phyloP scores from a whole-genome alignment of 768 basidiomycete species.

The Termitomyces sp. region DNA sequence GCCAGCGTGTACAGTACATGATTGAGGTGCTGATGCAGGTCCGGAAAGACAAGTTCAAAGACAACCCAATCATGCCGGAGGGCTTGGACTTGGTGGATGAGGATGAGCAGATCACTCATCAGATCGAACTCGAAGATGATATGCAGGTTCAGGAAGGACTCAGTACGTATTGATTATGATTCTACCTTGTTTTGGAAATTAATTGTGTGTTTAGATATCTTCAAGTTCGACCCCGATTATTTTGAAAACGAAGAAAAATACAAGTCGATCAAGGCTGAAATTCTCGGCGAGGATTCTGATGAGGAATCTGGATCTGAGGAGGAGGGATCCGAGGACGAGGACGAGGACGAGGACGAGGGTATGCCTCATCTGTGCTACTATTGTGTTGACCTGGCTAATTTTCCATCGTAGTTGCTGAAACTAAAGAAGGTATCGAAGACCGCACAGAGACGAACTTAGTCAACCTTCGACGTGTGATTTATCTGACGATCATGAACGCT shows the following conservation, averaged over 20 bases:
- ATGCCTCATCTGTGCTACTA: neutral
- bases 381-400: neutral
- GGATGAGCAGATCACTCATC: conserved; percentile 96
- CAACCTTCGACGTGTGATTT: conserved; percentile 90
- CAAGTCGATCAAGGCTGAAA: conserved; percentile 86
- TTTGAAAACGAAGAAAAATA: conserved; percentile 93
- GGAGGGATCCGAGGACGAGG: conserved; percentile 57
- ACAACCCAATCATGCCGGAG: conserved; percentile 92
- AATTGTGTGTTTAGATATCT: conserved; percentile 60
- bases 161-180: conserved; percentile 51
- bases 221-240: conserved; percentile 90
- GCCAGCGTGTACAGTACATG: conserved; percentile 98
- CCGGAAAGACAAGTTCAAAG: conserved; percentile 98
- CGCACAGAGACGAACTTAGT: conserved; percentile 94
- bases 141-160: conserved; percentile 91
- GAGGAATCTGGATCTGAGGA: conserved; percentile 68
- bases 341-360: conserved; percentile 49
- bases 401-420: conserved; percentile 51
- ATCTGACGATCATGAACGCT: conserved; percentile 98
- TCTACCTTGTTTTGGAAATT: neutral
- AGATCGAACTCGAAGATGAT: conserved; percentile 89
- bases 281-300: conserved; percentile 84
- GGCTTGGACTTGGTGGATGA: conserved; percentile 96
- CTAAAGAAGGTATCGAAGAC: conserved; percentile 90
- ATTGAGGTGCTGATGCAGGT: conserved; percentile 99